Base-by-base conservation (phyloP, 495 filamentous ascomycete genomes). In the Darksidea phi region DNA sequence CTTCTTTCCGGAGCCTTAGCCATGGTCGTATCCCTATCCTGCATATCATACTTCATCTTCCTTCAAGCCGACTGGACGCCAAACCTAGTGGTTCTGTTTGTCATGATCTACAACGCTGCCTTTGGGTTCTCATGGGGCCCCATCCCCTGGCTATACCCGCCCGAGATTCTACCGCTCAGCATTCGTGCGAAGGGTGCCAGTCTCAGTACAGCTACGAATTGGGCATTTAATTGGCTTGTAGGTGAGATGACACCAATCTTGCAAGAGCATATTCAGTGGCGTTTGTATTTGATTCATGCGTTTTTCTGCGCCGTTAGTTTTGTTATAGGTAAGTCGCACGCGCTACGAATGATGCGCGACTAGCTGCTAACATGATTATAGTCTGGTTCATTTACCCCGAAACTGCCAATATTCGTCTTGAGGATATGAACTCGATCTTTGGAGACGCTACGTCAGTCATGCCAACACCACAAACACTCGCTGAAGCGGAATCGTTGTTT, bases 81-180 rank as follows among this genome's bases (percentile, higher is more conserved):
- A 7, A 87, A 78, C 4, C 75, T 96, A 67, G 95, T 96, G 12
- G 95, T 97, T 47, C 73, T 95, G 20, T 90, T 95, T 71, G 94
- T 98, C 61, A 96, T 98, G 86, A 87, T 96, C 48, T 98, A 98
- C 76, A 98, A 98, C 71, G 94, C 94, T 13, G 88, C 95, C 17
- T 98, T 98, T 70, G 94, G 94, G 26, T 94, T 91, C 58, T 97
- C 93, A n/a, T 98, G 95, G 95, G 94, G 94, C 28, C 94, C 94
- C 2, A 92, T 98, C 53, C 94, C 94, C 0, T 98, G 94, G 94
- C 81, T 97, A 11, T 98, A 98, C 71, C 94, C 95, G 2, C 94
- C 94, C 7, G 94, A 98, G 79, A 98, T 98, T 70, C 77, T 98
- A 50, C 94, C 94, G 1, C 79, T 98, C 61, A 97, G 95, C 75